These are phyloP conservation scores for Pyrenophora seminiperda DNA, from an alignment of 2,329 filamentous ascomycete species.

Conservation along the genomic window DNA sequence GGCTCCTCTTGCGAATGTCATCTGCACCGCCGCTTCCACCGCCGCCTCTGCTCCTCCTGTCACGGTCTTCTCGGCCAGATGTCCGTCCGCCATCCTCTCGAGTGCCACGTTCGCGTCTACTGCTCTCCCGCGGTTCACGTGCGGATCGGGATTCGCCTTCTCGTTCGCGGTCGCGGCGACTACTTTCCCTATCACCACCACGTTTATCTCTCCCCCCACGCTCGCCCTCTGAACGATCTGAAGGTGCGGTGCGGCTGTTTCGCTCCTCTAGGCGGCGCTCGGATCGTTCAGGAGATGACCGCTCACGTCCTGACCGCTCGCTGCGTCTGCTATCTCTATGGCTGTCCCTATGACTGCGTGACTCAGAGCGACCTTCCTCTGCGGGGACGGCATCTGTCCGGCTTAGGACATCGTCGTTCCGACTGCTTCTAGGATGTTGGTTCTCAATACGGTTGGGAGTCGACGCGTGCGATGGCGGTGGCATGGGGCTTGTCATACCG, in stretches of 20 bases:
- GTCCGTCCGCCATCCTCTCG: constrained; percentile 31
- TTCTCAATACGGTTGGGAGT: constrained; percentile 34
- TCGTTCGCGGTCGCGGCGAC: constrained; percentile 19
- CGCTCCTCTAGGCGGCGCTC: constrained; percentile 38
- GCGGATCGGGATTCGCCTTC: constrained; percentile 21
- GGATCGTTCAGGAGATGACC: constrained; percentile 26
- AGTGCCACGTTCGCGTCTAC: constrained; percentile 31
- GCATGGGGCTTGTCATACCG: constrained; percentile 27
- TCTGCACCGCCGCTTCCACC: constrained; percentile 20
- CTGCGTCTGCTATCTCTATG: constrained; percentile 37
- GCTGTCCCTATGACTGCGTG: constrained; percentile 36
- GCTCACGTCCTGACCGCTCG: constrained; percentile 36
- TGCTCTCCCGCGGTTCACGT: constrained; percentile 26
- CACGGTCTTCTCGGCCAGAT: constrained; percentile 33
- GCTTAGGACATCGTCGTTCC: constrained; percentile 23
- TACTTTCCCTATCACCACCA: constrained; percentile 30
- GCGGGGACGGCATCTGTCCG: constrained; percentile 25
- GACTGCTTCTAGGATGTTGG: constrained; percentile 27
- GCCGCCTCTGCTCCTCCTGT: constrained; percentile 28
- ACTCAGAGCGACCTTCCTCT: constrained; percentile 36
- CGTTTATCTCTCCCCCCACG: constrained; percentile 36
- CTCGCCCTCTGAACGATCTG: constrained; percentile 32
- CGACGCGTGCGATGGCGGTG: constrained; percentile 31
- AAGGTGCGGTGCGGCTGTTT: constrained; percentile 27
- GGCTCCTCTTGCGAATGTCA: constrained; percentile 30